phyloP scores from a whole-genome alignment of 1,284 basidiomycete genomes.

The Sporisorium sorghi region DNA sequence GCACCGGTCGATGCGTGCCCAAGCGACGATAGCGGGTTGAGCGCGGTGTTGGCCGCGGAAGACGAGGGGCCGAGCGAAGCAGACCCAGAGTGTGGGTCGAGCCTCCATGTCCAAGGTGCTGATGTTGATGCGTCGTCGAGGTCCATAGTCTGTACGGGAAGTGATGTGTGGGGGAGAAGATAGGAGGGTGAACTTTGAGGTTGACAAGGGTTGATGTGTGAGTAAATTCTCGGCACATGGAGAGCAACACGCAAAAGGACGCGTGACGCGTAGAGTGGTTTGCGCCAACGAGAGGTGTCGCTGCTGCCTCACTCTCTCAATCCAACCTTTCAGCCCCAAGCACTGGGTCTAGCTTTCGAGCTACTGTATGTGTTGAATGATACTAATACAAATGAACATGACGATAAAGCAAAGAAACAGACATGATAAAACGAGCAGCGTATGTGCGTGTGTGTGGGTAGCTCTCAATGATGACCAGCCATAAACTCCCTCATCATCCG shows the following conservation, averaged over 20 bases:
- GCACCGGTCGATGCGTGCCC: background rate
- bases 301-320: background rate
- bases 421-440: no score
- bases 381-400: constrained; percentile 22
- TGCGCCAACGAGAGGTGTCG: background rate
- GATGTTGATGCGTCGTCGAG: background rate
- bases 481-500: constrained; percentile 54
- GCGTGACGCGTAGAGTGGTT: constrained; percentile 30
- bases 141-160: background rate
- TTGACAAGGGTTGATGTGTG: background rate
- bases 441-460: no score
- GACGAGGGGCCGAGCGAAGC: constrained; percentile 19
- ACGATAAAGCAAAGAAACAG: background rate
- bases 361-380: no score
- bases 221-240: constrained; percentile 5
- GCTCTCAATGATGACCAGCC: constrained; percentile 27
- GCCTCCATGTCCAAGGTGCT: constrained; percentile 31
- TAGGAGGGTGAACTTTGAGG: background rate
- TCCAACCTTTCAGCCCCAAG: background rate
- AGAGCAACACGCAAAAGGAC: constrained; percentile 20
- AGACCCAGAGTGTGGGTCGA: constrained; percentile 18
- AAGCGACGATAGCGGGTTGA: constrained; percentile 25
- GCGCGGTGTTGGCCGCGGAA: constrained; percentile 6
- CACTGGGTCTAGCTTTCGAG: no score
- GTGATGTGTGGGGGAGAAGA: background rate